Evolutionary conservation across 805 yeast species (phyloP).

Genomic region (Kazachstania bromeliacearum): DNA sequence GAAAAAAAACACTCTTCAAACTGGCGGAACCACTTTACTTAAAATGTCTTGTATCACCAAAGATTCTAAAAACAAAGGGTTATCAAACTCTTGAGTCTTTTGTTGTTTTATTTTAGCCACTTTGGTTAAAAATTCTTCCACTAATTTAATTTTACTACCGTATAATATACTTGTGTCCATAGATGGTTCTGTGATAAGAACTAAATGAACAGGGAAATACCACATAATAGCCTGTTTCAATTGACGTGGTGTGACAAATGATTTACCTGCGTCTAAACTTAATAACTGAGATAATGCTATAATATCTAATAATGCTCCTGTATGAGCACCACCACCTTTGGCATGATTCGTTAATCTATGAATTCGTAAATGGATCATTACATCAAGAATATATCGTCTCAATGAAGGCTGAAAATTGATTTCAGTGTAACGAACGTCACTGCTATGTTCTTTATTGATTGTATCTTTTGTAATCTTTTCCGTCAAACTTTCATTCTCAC

Average conservation of each 20-base stretch:
- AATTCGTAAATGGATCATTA: conserved; percentile 44
- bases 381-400: conserved; percentile 46
- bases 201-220: conserved; percentile 45
- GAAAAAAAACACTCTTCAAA: conserved; percentile 5
- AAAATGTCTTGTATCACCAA: conserved; percentile 46
- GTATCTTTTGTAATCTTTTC: not conserved
- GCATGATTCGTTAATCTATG: conserved; percentile 41
- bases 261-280: conserved; percentile 30
- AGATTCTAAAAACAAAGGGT: conserved; percentile 29
- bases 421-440: not conserved
- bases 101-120: conserved; percentile 13
- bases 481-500: conserved; percentile 3
- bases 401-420: conserved; percentile 8
- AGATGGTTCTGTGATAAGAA: conserved; percentile 32
- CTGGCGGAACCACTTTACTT: conserved; percentile 38
- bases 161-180: conserved; percentile 25
- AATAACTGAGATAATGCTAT: conserved; percentile 33
- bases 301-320: conserved; percentile 39
- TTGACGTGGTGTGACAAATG: conserved; percentile 43
- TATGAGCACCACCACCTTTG: conserved; percentile 41
- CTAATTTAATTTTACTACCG: conserved; percentile 23
- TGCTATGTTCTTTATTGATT: not conserved
- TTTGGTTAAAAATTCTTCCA: conserved; percentile 18
- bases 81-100: conserved; percentile 12
- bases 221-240: conserved; percentile 40